These are phyloP conservation scores for Saccharomycopsis crataegensis DNA, from an alignment of 1,139 yeast species.

Conservation along the genomic window DNA sequence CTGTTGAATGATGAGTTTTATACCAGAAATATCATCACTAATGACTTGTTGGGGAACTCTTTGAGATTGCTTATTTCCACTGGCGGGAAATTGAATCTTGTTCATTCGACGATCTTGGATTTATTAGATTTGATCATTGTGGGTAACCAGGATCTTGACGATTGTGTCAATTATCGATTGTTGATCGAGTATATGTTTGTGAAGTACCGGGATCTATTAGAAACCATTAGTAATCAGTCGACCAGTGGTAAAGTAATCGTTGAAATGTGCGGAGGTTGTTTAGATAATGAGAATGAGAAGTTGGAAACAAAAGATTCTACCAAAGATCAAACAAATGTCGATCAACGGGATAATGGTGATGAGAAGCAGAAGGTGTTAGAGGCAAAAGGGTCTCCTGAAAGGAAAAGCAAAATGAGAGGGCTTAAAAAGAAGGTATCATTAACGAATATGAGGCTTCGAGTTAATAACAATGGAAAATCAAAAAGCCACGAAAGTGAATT, in stretches of 20 bases:
- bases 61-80: constrained; percentile 38
- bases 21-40: constrained; percentile 47
- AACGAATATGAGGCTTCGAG: neutral
- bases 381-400: neutral
- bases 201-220: neutral
- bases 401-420: constrained; percentile 5
- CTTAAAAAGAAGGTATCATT: neutral
- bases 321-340: constrained; percentile 15
- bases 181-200: constrained; percentile 1
- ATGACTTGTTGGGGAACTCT: constrained; percentile 31
- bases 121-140: constrained; percentile 48
- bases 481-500: neutral
- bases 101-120: constrained; percentile 73
- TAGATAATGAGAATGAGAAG: constrained; percentile 15
- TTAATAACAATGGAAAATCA: too few relatives aligned
- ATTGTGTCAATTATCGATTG: constrained; percentile 12
- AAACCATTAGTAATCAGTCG: constrained; percentile 21
- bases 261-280: constrained; percentile 18
- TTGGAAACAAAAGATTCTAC: neutral
- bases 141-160: constrained; percentile 23
- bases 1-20: constrained; percentile 55
- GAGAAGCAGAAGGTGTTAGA: neutral
- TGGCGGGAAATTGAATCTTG: constrained; percentile 49
- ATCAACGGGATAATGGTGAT: constrained; percentile 20
- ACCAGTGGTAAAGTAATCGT: constrained; percentile 19